A percentile compares a stretch with the other conserved stretches of the same genome.
Evolutionary conservation across 345 rosid species (phyloP).

Genomic region (Orychophragmus violaceus): DNA sequence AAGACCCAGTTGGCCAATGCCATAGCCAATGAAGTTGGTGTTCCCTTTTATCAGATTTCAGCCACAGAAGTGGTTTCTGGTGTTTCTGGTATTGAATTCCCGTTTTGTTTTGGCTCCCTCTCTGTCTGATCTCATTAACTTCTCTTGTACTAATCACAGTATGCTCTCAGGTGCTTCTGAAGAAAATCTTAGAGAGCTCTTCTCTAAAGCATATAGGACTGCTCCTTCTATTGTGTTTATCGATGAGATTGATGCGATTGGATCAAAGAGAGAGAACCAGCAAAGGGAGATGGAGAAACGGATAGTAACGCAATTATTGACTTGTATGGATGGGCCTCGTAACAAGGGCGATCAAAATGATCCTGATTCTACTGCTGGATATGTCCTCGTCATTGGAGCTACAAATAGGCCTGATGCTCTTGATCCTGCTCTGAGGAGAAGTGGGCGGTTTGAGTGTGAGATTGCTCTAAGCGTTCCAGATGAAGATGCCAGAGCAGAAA

Average conservation of each 20-base stretch:
- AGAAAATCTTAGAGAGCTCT: constrained; percentile 81
- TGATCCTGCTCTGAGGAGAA: constrained; percentile 86
- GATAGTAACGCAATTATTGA: constrained; percentile 86
- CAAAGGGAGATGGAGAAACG: constrained; percentile 92
- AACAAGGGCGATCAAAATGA: constrained; percentile 25
- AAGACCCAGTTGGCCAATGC: constrained; percentile 75
- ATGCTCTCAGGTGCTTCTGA: constrained; percentile 80
- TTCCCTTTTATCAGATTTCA: constrained; percentile 79
- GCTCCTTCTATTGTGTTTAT: constrained; percentile 91
- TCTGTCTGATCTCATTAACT: background rate
- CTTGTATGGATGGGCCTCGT: constrained; percentile 86
- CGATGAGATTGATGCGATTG: constrained; percentile 95
- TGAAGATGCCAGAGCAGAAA: constrained; percentile 72
- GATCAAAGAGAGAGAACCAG: constrained; percentile 80
- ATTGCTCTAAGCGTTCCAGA: constrained; percentile 77
- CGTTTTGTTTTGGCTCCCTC: too few relatives aligned
- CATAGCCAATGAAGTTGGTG: constrained; percentile 72
- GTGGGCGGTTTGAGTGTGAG: constrained; percentile 93
- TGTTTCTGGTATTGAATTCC: constrained; percentile 54
- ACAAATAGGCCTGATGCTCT: constrained; percentile 92
- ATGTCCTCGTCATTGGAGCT: constrained; percentile 92
- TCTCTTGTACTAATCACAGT: background rate
- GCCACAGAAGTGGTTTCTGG: constrained; percentile 90
- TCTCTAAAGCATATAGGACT: constrained; percentile 67
- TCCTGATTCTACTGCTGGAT: constrained; percentile 37